A percentile compares a stretch with the other conserved stretches of the same genome.
These are phyloP conservation scores for Bipolaris cookei DNA, from an alignment of 2,329 filamentous ascomycete genomes.

Conservation along the genomic window DNA sequence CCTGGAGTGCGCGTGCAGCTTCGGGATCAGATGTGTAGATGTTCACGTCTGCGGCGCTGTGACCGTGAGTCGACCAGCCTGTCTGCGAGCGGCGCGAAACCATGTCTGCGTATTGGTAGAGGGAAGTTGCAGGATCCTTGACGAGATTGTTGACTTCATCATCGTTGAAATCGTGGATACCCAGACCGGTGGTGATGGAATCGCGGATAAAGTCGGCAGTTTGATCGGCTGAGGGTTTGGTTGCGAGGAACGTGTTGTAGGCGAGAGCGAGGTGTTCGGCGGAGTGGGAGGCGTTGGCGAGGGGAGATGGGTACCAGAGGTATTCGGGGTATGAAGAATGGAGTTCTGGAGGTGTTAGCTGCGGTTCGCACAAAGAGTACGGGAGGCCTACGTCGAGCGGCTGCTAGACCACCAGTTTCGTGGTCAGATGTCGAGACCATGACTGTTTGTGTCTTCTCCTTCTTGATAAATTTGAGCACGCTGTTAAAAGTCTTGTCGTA, in stretches of 20 bases:
- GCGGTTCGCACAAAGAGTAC: not conserved
- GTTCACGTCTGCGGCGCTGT: slow-evolving; percentile 90
- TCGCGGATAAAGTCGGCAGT: slow-evolving; percentile 67
- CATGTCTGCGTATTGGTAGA: slow-evolving; percentile 78
- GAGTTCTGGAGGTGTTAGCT: slow-evolving; percentile 56
- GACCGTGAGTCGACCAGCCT: slow-evolving; percentile 93
- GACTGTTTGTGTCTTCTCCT: slow-evolving; percentile 74
- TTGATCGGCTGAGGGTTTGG: slow-evolving; percentile 36
- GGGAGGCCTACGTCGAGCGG: slow-evolving; percentile 70
- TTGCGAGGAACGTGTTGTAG: slow-evolving; percentile 65
- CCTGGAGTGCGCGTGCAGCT: slow-evolving; percentile 67
- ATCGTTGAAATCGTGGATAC: slow-evolving; percentile 74
- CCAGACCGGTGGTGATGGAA: slow-evolving; percentile 73
- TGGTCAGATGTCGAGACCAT: slow-evolving; percentile 93
- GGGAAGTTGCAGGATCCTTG: slow-evolving; percentile 61
- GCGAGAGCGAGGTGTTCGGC: slow-evolving; percentile 72
- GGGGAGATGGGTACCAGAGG: slow-evolving; percentile 80
- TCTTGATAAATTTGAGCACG: slow-evolving; percentile 83
- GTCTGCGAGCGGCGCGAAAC: slow-evolving; percentile 86
- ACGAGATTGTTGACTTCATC: slow-evolving; percentile 74
- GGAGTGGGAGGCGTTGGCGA: slow-evolving; percentile 79
- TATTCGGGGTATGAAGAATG: slow-evolving; percentile 69
- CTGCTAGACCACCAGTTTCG: slow-evolving; percentile 88
- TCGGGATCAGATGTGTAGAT: slow-evolving; percentile 82
- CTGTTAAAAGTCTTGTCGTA: slow-evolving; percentile 86